phyloP scores from a whole-genome alignment of 2,329 filamentous ascomycete species.

The Arachnomyces sp. region DNA sequence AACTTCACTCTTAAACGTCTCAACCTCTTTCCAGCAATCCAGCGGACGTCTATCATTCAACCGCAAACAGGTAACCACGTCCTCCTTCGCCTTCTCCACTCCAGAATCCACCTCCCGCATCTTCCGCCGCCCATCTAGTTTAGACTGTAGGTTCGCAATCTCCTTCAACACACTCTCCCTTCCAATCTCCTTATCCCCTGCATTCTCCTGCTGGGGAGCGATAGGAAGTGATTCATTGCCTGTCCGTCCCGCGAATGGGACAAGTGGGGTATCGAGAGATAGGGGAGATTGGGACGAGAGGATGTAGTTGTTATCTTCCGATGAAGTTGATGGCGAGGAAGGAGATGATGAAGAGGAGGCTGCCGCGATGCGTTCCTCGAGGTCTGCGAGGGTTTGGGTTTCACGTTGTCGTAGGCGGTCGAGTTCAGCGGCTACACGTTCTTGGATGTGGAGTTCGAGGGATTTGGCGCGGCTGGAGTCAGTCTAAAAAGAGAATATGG shows the following conservation, averaged over 20 bases:
- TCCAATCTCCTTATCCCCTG: constrained; percentile 30
- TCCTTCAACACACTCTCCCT: constrained; percentile 48
- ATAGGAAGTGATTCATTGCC: too few relatives aligned
- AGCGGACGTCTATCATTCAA: constrained; percentile 78
- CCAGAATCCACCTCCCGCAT: constrained; percentile 57
- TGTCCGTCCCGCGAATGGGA: constrained; percentile 32
- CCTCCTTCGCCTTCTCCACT: constrained; percentile 65
- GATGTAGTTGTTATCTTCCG: constrained; percentile 5
- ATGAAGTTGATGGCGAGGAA: constrained; percentile 16
- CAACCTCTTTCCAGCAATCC: constrained; percentile 91
- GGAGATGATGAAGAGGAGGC: constrained; percentile 26
- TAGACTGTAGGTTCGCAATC: constrained; percentile 48
- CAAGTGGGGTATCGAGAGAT: constrained; percentile 33
- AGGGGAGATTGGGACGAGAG: constrained; percentile 10
- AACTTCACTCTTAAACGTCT: constrained; percentile 83
- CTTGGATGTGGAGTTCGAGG: constrained; percentile 79
- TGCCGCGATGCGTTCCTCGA: constrained; percentile 53
- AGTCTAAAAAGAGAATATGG: constrained; percentile 54
- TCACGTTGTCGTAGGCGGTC: constrained; percentile 67
- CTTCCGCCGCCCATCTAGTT: constrained; percentile 54
- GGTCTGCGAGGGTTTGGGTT: constrained; percentile 57
- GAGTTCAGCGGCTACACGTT: constrained; percentile 78
- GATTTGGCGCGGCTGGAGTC: constrained; percentile 77
- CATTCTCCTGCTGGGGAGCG: too few relatives aligned
- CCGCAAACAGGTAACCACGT: constrained; percentile 71